phyloP scores from a whole-genome alignment of 1,284 basidiomycete species.

The Golubevia pallescens region DNA sequence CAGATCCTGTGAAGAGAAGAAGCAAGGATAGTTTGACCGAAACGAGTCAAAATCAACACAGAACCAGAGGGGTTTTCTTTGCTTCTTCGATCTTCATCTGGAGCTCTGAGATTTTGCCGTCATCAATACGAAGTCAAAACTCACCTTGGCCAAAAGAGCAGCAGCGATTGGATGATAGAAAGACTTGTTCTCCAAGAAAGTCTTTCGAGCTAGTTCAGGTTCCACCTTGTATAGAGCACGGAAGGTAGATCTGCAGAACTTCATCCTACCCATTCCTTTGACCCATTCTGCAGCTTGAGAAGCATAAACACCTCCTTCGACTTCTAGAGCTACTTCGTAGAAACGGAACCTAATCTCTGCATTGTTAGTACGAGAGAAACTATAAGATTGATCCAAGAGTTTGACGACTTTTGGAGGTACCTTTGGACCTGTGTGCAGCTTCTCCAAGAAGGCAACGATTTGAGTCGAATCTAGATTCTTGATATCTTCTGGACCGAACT shows the following conservation, averaged over 20 bases:
- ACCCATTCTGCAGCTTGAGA: slow-evolving; percentile 68
- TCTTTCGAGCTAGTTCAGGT: slow-evolving; percentile 70
- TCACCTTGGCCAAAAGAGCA: slow-evolving; percentile 54
- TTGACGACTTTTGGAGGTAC: slow-evolving; percentile 58
- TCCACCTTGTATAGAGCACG: slow-evolving; percentile 70
- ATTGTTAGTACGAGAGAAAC: slow-evolving; percentile 65
- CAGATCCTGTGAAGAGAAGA: slow-evolving; percentile 20
- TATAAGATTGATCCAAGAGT: slow-evolving; percentile 66
- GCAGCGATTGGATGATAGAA: slow-evolving; percentile 72
- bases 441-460: slow-evolving; percentile 68
- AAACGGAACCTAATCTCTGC: slow-evolving; percentile 68
- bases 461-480: slow-evolving; percentile 57
- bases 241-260: slow-evolving; percentile 67
- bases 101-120: neutral
- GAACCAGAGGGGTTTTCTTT: neutral
- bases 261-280: slow-evolving; percentile 67
- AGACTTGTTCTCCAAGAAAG: slow-evolving; percentile 69
- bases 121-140: slow-evolving; percentile 12
- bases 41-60: slow-evolving; percentile 1
- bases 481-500: slow-evolving; percentile 38
- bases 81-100: neutral
- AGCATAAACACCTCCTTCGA: slow-evolving; percentile 65
- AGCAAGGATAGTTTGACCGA: slow-evolving; percentile 1
- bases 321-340: slow-evolving; percentile 67
- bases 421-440: slow-evolving; percentile 62